Evolutionary conservation across 139 green algal species (phyloP), one percentile per base, ranked within the genome.

Genomic region (Marvania coccoides): DNA sequence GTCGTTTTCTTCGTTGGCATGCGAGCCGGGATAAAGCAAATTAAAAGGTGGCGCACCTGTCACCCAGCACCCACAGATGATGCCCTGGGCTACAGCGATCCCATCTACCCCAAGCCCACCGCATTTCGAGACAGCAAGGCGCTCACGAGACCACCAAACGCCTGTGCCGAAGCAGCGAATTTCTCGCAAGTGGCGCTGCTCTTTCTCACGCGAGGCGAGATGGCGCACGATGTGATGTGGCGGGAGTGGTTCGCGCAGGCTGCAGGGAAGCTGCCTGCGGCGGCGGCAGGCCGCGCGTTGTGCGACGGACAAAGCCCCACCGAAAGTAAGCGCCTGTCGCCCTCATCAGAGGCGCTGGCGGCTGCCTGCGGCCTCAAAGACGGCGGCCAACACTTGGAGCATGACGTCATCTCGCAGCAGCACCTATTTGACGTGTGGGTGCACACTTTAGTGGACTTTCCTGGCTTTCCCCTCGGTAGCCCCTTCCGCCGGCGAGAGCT

Each of bases 161-260:
- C 19, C 8, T 64, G 57, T 47, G 57, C 57, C 31, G 6, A 12
- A 58, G 19, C 19, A 24, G n/a, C 33, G 19, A 26, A 26, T 10
- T 64, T 64, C 48, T 38, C 23, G 30, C 61, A 78, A 23, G 39
- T 78, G 29, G 72, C 65, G 3, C 72, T 78, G 15, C 36, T 78
- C n/a, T 78, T 76, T 34, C 65, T 78, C 3, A 40, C 53, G 12
- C 31, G 45, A 29, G 72, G 70, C 3, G 23, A 55, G 28, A 58
- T 78, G 28, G 47, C 58, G 2, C 68, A 76, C 36, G 67, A 71
- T 23, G 26, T 39, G n/a, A 57, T 64, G 8, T 64, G 57, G 57
- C 19, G 26, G 30, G 12, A 64, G 19, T 64, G 57, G 57, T 64
- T 64, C 48, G 12, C 19, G 15, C 15, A 7, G 26, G 19, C 26